Base-by-base conservation (phyloP, 2,329 filamentous ascomycete species). In the Zasmidium angulare region DNA sequence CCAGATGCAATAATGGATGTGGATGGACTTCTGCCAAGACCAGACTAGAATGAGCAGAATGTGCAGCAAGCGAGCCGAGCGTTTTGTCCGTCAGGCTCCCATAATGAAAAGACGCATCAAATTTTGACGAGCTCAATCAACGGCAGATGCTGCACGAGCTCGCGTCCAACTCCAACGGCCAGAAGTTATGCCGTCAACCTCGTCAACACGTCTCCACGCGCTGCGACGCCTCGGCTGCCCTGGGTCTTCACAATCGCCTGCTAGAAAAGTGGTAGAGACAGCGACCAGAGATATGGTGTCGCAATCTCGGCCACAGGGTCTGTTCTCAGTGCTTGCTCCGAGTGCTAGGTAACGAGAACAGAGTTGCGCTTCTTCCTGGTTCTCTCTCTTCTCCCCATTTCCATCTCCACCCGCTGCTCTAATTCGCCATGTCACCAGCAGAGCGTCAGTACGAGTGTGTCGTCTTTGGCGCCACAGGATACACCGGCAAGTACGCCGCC, bases 401-500 rank as follows among this genome's bases (percentile, higher is more conserved):
- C 9, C 26, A 29, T 29, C 26, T 29, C 26, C 11, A 4, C 4
- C 26, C 26, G 4, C 4, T 24, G 19, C 19, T 53, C 43, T 23
- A 17, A 36, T 11, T 29, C 61, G 54, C 46, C 14, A 81, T 81
- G 78, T 66, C 77, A 50, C 69, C 76, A 50, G 29, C 52, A 55
- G 68, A 70, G 57, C 79, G 79, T 53, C 75, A 84, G 68, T 89
- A 89, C 70, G 87, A 90, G 67, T 74, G 89, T 51, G 77, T 90
- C 47, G 77, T 90, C 31, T 80, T 89, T 20, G 88, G 88, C 23
- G 86, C 88, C 10, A 88, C 83, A 72, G 93, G 93, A 24, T 96
- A 96, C 76, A 97, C 93, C 0, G 93, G 93, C 43, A 87, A 85
- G 65, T 81, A 89, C 66, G 86, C 86, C 1, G 87, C 88, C 24